Base-by-base conservation (phyloP, 768 basidiomycete genomes). In the Gloeostereum incarnatum region DNA sequence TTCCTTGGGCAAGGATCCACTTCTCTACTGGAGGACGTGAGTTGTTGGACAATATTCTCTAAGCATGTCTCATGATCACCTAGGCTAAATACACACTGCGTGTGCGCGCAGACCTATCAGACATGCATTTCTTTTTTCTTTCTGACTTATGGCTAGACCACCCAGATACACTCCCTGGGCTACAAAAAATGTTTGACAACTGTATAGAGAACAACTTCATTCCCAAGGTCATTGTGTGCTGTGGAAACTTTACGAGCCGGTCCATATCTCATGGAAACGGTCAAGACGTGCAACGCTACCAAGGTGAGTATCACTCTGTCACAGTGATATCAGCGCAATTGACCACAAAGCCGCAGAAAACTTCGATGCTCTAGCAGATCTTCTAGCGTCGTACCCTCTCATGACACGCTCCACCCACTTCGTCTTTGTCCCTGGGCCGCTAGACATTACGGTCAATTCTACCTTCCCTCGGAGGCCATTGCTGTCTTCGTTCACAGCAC, bases 131-230 rank as follows among this genome's bases (percentile, higher is more conserved):
- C 64, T 90, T 96, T 59, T 78, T 96, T 51, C 67, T 98, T 26
- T 98, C 96, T 0, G 96, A 99, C 56, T 81, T 98, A 2, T 93
- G 91, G 86, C 68, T 99, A 17, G 94, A 99, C 59, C 78, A 88
- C 45, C 80, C 89, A 0, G 74, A 81, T 41, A 91, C 90, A 1
- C 59, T 98, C 3, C 55, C 65, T 4, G 90, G 88, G 3, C 67
- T 99, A 9, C 73, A 77, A 43, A 81, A 81, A 50, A 76, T 98
- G 63, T 84, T 98, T 45, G 86, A 92, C 47, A 84, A 90, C 49
- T 90, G 89, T 47, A 76, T 88, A 32, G 90, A 91, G 45, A 86
- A 78, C 41, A 78, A 66, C 41, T 91, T 84, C 57, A 81, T 92
- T 41, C 96, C 96, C 0, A 84, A 81, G 49, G 69, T 91, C 9